These are phyloP conservation scores for Ambrosia trifida DNA, from an alignment of 129 eudicot species.

Conservation along the genomic window DNA sequence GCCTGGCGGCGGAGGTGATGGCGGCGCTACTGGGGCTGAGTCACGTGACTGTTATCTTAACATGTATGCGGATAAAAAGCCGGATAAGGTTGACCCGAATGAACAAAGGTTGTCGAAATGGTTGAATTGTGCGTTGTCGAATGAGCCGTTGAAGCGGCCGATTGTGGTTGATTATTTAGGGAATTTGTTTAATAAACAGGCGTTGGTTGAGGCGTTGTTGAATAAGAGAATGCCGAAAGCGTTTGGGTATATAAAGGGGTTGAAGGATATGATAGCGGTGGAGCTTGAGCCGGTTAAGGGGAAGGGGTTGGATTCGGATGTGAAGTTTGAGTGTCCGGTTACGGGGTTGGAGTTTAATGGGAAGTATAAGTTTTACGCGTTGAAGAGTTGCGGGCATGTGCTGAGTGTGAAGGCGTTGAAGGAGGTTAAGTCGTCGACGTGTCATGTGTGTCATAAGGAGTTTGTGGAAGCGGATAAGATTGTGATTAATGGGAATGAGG, in stretches of 20 bases:
- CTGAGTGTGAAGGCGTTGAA: constrained; percentile 80
- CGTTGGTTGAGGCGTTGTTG: constrained; percentile 73
- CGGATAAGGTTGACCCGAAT: constrained; percentile 84
- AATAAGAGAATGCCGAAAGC: constrained; percentile 60
- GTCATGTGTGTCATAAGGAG: constrained; percentile 84
- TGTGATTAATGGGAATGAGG: constrained; percentile 75
- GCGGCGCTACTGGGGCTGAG: constrained; percentile 94
- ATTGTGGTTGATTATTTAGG: constrained; percentile 81
- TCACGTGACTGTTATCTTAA: constrained; percentile 91
- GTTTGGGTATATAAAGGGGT: constrained; percentile 73
- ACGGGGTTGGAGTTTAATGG: constrained; percentile 85
- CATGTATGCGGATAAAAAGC: constrained; percentile 86
- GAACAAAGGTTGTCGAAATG: constrained; percentile 74
- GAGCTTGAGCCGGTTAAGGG: constrained; percentile 50
- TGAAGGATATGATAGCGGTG: constrained; percentile 77
- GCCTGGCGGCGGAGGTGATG: constrained; percentile 88
- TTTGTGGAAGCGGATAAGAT: constrained; percentile 72
- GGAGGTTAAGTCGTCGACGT: constrained; percentile 72
- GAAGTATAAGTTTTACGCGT: constrained; percentile 71
- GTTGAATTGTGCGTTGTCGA: constrained; percentile 75
- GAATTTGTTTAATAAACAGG: constrained; percentile 77
- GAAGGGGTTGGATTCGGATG: constrained; percentile 16
- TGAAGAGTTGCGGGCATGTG: constrained; percentile 81
- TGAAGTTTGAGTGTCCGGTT: constrained; percentile 74
- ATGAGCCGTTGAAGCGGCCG: constrained; percentile 79